A percentile compares a stretch with the other conserved stretches of the same genome.
Evolutionary conservation across 2,329 filamentous ascomycete genomes (phyloP).

Genomic region (Paraconiothyrium sp.): DNA sequence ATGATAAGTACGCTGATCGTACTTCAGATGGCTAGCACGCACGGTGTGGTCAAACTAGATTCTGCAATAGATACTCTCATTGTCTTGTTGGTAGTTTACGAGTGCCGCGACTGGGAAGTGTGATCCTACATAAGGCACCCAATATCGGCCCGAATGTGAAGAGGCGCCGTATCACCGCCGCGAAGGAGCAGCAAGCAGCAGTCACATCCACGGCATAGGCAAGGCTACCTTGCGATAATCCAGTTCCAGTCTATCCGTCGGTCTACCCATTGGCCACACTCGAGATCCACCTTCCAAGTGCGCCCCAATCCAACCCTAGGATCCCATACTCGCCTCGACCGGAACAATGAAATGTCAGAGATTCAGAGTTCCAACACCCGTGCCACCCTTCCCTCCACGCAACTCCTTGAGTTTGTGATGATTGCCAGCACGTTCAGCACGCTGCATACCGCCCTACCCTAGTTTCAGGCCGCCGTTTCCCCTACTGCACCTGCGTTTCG

Average conservation of each 20-base stretch:
- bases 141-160: not conserved
- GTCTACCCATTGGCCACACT: constrained; percentile 7
- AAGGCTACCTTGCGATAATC: constrained; percentile 11
- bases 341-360: not conserved
- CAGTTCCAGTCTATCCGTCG: not conserved
- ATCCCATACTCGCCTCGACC: not conserved
- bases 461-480: constrained; percentile 3
- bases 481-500: constrained; percentile 4
- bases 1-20: too few relatives aligned
- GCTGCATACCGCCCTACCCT: constrained; percentile 7
- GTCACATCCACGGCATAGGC: not conserved
- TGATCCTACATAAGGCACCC: not conserved
- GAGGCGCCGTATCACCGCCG: constrained; percentile 8
- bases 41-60: too few relatives aligned
- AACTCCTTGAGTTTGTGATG: not conserved
- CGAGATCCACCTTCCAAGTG: not conserved
- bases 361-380: not conserved
- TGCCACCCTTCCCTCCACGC: not conserved
- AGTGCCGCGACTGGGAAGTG: not conserved
- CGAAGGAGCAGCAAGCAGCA: not conserved
- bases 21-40: too few relatives aligned
- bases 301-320: constrained; percentile 5
- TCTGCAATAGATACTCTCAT: not conserved
- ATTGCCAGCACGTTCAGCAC: not conserved
- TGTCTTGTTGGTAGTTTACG: not conserved